Base-by-base conservation (phyloP, 225 moss, liverwort and hornwort species). In the Pseudisothecium myosuroides region DNA sequence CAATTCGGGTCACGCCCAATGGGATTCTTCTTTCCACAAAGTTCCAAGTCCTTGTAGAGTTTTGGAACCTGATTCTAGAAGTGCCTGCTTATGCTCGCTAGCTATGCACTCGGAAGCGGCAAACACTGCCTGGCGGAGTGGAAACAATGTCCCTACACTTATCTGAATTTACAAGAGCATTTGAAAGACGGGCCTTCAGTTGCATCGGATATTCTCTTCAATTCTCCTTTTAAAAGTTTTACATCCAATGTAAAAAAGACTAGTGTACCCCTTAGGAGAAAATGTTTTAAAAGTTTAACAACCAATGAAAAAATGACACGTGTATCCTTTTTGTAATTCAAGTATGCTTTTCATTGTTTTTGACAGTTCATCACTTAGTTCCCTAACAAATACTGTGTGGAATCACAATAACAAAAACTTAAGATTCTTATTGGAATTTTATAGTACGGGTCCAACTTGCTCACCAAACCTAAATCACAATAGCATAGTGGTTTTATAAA, bases 401-500 rank as follows among this genome's bases (percentile, higher is more conserved):
- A 29, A 14, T 14, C 7, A 62, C 62, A 62, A 62, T 14, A 61
- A 29, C 3, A 62, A 62, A 62, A 29, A 8, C 14, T 62, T 7
- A 29, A 62, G 62, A 28, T 62, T 62, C 29, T 62, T 28, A 3
- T 6, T 29, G 7, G 14, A 62, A 62, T 29, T 65, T 65, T 62
- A 11, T 28, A 67, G 37, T 2, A 0, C 20, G 7, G 13, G 12
- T 6, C n/a, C 12, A 68, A 68, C 7, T 21, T 3, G 5, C 4
- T n/a, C 7, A 68, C 12, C 4, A n/a, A 0, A n/a, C 12, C 22
- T 12, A 22, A 68, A 22, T 6, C 1, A 2, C 37, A 68, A n/a
- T n/a, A 12, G 17, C 0, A 12, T 0, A 2, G n/a, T n/a, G 12
- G 23, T 23, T 68, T 68, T 68, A 39, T 7, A 4, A 68, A 68